Base-by-base conservation (phyloP, 495 filamentous ascomycete genomes). In the Amphirosellinia nigrospora region DNA sequence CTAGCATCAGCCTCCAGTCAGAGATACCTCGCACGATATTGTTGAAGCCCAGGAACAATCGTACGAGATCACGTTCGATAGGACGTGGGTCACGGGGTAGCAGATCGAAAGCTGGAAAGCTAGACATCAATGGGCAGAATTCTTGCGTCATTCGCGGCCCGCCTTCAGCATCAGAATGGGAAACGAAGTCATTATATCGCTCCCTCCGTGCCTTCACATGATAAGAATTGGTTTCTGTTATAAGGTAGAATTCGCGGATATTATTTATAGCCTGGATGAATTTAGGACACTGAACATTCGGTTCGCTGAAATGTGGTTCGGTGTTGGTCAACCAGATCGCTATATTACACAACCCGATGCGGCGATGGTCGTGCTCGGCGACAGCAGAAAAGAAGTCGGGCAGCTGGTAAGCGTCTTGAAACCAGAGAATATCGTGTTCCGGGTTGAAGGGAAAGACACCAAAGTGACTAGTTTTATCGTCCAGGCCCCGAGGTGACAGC, bases 1-100 rank as follows among this genome's bases (percentile, higher is more conserved):
- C 0, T 34, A 66, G 50, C 50, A 58, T 5, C 56, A n/a, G 16
- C 43, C 60, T 16, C 69, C 69, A 71, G n/a, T 39, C 5, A 36
- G n/a, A 46, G 48, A 68, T 68, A 2, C 30, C 34, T 26, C 15
- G 32, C 23, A 36, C 30, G 3, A 38, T 50, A 48, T 68, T 55
- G 26, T 50, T 8, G 13, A n/a, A 38, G 19, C 60, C 69, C 6
- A 68, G 50, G 39, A 60, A 71, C 41, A 68, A 15, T 21, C 63
- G 64, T 30, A 32, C 23, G 52, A 71, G 46, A 32, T 71, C 64
- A 61, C 61, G 19, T 16, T 48, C 30, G 36, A 71, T 62, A 36
- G 52, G 50, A 34, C 69, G 69, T n/a, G 69, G 69, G 21, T 71
- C 69, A 56, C 69, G 69, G 36, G 26, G 30, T n/a, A 68, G 53